Evolutionary conservation across 805 yeast genomes (phyloP).

Genomic region (Millerago galiae): DNA sequence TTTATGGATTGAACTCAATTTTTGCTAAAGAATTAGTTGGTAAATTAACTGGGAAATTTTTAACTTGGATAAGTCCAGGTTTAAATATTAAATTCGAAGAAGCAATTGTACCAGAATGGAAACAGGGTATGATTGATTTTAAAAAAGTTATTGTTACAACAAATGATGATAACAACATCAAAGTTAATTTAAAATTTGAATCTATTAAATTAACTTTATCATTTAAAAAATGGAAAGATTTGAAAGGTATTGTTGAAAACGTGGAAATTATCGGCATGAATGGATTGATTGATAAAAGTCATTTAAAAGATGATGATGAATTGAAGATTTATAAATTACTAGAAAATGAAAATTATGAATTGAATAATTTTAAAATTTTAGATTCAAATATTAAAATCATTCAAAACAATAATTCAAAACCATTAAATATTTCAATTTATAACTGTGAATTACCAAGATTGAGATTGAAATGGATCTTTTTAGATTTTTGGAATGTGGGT

Average conservation of each 20-base stretch:
- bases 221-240: constrained; percentile 79
- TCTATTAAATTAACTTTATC: constrained; percentile 75
- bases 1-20: constrained; percentile 67
- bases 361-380: constrained; percentile 38
- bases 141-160: constrained; percentile 66
- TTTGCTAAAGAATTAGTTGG: constrained; percentile 90
- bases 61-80: constrained; percentile 67
- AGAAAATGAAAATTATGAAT: constrained; percentile 31
- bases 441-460: constrained; percentile 59
- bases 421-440: constrained; percentile 46
- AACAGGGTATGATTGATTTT: constrained; percentile 74
- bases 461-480: constrained; percentile 48
- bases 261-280: constrained; percentile 76
- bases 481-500: constrained; percentile 65
- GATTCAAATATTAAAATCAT: constrained; percentile 43
- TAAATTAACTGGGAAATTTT: constrained; percentile 63
- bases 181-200: constrained; percentile 75
- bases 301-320: constrained; percentile 12
- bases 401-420: constrained; percentile 12
- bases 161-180: constrained; percentile 72
- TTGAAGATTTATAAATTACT: constrained; percentile 25
- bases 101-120: constrained; percentile 92
- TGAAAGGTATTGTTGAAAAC: constrained; percentile 76
- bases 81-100: constrained; percentile 77
- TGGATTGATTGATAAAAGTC: constrained; percentile 71